Conservation (phyloP, 345 rosid genomes). For the Pistacia integerrima region DNA sequence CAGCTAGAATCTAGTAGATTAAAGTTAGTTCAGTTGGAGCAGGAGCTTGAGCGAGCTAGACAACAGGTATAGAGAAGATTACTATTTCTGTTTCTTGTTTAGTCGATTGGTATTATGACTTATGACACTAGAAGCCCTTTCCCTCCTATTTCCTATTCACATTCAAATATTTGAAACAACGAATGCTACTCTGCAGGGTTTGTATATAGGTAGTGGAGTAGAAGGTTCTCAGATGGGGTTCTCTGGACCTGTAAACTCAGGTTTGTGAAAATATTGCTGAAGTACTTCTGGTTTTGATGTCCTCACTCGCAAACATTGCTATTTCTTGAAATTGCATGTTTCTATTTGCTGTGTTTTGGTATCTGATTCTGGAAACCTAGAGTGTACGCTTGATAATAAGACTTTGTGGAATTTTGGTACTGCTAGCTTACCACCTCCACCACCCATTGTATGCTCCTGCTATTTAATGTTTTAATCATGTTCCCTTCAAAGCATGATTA, state of each 20-base stretch:
- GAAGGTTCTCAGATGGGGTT: constrained; percentile 56
- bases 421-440: not conserved
- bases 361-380: not conserved
- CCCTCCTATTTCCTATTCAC: not conserved
- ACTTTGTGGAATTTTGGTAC: not conserved
- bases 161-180: constrained; percentile 1
- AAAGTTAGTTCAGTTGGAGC: constrained; percentile 84
- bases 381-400: not conserved
- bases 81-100: not conserved
- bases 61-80: constrained; percentile 58
- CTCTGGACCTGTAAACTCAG: constrained; percentile 59
- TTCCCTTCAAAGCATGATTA: not conserved
- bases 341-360: not conserved
- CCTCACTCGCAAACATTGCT: not conserved
- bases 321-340: not conserved
- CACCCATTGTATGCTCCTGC: not conserved
- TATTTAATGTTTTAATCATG: not conserved
- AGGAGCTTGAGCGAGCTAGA: constrained; percentile 75
- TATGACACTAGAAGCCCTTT: not conserved
- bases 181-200: constrained; percentile 49
- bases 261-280: constrained; percentile 35
- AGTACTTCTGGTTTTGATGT: not conserved
- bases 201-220: constrained; percentile 51
- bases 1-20: constrained; percentile 90
- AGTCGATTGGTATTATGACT: not conserved